Percentiles rank a stretch among this genome's conserved stretches.
Conservation (phyloP, 1,284 basidiomycete species). For the Sanghuangporus baumii region DNA sequence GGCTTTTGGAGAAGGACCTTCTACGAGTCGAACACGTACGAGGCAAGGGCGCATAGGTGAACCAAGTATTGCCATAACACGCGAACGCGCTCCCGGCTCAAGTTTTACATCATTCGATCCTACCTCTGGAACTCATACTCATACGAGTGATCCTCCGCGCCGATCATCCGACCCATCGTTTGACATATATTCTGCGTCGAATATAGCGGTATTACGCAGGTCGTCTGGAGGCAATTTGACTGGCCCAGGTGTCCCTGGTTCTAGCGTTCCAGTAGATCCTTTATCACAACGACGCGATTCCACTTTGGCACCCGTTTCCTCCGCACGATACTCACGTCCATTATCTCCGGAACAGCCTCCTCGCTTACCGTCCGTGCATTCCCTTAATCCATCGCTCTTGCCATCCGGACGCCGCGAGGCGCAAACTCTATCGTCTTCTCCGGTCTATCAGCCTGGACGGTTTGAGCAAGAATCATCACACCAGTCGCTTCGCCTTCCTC, state of each 20-base stretch:
- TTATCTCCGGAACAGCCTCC: constrained; percentile 2
- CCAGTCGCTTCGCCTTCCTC: constrained; percentile 8
- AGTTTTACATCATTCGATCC: neutral
- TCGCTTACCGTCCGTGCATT: neutral
- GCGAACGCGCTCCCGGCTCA: neutral
- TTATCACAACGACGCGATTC: neutral
- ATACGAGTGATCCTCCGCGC: neutral
- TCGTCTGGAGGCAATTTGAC: constrained; percentile 1
- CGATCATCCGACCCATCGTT: neutral
- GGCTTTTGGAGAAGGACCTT: neutral
- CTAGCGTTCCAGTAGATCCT: neutral
- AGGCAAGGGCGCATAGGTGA: neutral
- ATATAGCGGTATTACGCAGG: neutral
- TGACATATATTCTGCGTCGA: neutral
- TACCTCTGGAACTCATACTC: neutral
- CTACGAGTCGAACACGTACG: neutral
- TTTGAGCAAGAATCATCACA: neutral
- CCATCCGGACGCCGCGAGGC: neutral
- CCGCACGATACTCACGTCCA: neutral
- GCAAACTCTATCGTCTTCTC: neutral
- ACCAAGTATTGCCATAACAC: neutral
- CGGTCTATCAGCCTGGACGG: neutral
- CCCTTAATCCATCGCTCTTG: neutral
- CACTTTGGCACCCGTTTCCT: neutral
- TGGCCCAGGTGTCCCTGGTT: constrained; percentile 15